Evolutionary conservation across 441 rosid genomes (phyloP).

Genomic region (Breynia disticha): DNA sequence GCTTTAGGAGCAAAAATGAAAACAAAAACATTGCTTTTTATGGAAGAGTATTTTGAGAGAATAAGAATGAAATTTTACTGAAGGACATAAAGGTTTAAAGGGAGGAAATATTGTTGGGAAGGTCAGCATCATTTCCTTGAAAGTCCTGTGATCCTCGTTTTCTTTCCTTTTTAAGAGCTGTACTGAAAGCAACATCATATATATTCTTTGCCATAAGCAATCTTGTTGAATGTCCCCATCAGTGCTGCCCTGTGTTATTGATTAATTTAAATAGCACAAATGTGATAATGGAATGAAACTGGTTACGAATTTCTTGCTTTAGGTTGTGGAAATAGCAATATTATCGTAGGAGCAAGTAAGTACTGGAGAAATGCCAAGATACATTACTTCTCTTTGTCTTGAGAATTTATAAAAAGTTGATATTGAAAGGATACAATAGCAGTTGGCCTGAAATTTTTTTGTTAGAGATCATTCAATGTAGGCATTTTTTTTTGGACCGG

Average conservation of each 20-base stretch:
- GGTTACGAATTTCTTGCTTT: no score
- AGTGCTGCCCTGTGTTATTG: conserved; percentile 9
- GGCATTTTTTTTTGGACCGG: no score
- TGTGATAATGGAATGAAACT: neutral
- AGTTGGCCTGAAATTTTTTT: no score
- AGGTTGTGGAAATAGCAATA: no score
- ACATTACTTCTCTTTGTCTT: no score
- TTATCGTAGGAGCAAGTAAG: no score
- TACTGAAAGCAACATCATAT: conserved; percentile 12
- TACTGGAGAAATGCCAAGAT: no score
- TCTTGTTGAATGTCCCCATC: conserved; percentile 8
- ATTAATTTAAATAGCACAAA: neutral
- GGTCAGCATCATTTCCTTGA: neutral
- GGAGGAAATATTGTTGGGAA: conserved; percentile 8
- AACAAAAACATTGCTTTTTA: neutral
- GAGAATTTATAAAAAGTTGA: no score
- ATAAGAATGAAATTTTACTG: no score
- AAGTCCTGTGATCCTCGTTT: conserved; percentile 14
- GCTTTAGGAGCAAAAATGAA: neutral
- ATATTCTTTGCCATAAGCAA: conserved; percentile 2
- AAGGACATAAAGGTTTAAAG: neutral
- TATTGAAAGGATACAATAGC: no score
- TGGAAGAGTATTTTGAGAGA: neutral
- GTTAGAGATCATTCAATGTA: no score
- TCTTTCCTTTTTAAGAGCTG: conserved; percentile 7